phyloP scores from a whole-genome alignment of 345 rosid species.

The Limnanthes douglasii region DNA sequence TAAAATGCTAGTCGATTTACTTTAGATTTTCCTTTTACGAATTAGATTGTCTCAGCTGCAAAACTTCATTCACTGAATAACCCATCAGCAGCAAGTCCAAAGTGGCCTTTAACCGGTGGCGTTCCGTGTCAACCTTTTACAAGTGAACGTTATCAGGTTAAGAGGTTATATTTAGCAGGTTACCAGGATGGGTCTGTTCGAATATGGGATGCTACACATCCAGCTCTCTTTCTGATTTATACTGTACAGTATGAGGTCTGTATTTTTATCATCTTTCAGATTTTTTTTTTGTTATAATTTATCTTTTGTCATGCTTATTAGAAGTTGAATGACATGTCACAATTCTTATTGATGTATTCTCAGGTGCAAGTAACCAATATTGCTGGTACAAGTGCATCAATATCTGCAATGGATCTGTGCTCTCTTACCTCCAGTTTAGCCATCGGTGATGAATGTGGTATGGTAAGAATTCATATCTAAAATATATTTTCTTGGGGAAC shows the following conservation, averaged over 20 bases:
- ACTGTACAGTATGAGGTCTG: slow-evolving; percentile 41
- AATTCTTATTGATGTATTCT: not conserved
- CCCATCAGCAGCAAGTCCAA: slow-evolving; percentile 15
- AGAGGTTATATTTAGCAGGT: slow-evolving; percentile 66
- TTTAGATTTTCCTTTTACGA: slow-evolving; percentile 11
- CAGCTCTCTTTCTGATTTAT: slow-evolving; percentile 38
- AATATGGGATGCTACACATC: slow-evolving; percentile 75
- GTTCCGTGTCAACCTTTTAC: slow-evolving; percentile 31
- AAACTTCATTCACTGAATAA: slow-evolving; percentile 27
- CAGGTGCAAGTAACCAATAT: slow-evolving; percentile 30
- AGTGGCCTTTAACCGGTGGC: slow-evolving; percentile 85
- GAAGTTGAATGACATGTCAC: slow-evolving; percentile 3
- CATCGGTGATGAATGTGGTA: slow-evolving; percentile 49
- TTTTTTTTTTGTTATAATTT: slow-evolving; percentile 4
- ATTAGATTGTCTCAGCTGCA: slow-evolving; percentile 43
- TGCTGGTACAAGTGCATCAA: slow-evolving; percentile 29
- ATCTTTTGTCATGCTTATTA: slow-evolving; percentile 4
- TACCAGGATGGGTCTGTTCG: slow-evolving; percentile 71
- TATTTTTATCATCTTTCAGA: slow-evolving; percentile 7
- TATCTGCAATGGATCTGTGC: slow-evolving; percentile 53
- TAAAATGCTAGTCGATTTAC: not conserved
- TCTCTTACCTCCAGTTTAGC: slow-evolving; percentile 43
- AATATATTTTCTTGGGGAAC: too few relatives aligned
- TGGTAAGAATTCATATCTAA: slow-evolving; percentile 49
- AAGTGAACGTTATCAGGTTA: slow-evolving; percentile 32